Evolutionary conservation across 2,329 filamentous ascomycete genomes (phyloP).

Genomic region (Calonectria multiphialidica): DNA sequence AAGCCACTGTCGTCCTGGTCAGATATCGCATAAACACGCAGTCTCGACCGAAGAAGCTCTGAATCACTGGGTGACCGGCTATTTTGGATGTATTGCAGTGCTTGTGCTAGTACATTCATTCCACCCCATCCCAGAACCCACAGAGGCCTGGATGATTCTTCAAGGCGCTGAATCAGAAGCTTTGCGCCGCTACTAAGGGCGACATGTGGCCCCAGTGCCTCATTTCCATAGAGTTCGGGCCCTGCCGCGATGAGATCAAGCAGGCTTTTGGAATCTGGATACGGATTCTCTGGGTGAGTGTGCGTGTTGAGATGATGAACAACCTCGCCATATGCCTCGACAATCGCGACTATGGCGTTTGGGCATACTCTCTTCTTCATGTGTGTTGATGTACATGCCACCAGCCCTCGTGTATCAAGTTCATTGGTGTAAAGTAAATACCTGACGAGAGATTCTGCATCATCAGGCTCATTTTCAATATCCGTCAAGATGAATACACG

Average conservation of each 20-base stretch:
- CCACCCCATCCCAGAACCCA: slow-evolving; percentile 66
- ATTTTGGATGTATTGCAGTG: slow-evolving; percentile 51
- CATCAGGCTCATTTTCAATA: slow-evolving; percentile 60
- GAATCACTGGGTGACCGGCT: slow-evolving; percentile 44
- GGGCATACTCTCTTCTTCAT: slow-evolving; percentile 52
- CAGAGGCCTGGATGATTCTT: slow-evolving; percentile 49
- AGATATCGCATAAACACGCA: slow-evolving; percentile 66
- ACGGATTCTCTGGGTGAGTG: slow-evolving; percentile 54
- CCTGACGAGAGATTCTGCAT: slow-evolving; percentile 56
- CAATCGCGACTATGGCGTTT: slow-evolving; percentile 51
- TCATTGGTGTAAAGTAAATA: slow-evolving; percentile 59
- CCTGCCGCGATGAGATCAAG: slow-evolving; percentile 49
- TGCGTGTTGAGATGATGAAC: slow-evolving; percentile 60
- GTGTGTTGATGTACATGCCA: slow-evolving; percentile 60
- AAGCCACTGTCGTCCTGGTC: slow-evolving; percentile 68
- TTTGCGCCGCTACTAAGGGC: slow-evolving; percentile 51
- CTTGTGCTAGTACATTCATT: slow-evolving; percentile 62
- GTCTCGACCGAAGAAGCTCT: slow-evolving; percentile 50
- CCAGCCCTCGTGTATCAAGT: slow-evolving; percentile 56
- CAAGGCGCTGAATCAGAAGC: slow-evolving; percentile 50
- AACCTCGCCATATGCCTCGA: slow-evolving; percentile 55
- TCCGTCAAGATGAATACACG: slow-evolving; percentile 55
- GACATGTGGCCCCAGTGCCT: slow-evolving; percentile 40
- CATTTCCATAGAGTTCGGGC: slow-evolving; percentile 46
- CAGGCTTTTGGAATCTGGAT: slow-evolving; percentile 51